Percentiles rank a stretch among this genome's conserved stretches.
These are phyloP conservation scores for Cadophora sp. DNA, from an alignment of 2,329 filamentous ascomycete species.

Conservation along the genomic window DNA sequence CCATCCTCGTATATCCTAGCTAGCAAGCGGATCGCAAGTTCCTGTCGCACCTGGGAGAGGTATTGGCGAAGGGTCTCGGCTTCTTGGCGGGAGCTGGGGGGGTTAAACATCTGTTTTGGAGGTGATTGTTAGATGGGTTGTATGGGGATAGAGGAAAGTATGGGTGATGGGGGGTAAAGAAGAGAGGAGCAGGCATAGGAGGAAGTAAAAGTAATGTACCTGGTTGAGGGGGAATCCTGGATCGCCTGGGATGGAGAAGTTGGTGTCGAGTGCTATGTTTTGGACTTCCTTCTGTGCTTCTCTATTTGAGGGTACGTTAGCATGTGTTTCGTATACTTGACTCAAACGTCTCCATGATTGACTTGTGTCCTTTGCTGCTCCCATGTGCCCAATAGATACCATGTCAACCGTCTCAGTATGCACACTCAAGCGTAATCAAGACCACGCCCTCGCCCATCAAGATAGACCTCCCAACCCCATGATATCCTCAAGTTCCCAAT, in stretches of 20 bases:
- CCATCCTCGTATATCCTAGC: slow-evolving; percentile 87
- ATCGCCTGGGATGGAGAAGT: slow-evolving; percentile 95
- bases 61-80: slow-evolving; percentile 90
- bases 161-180: background rate
- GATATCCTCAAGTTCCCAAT: too few species aligned
- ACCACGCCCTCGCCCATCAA: too few species aligned
- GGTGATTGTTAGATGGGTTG: background rate
- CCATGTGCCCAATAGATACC: background rate
- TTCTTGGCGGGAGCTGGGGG: slow-evolving; percentile 84
- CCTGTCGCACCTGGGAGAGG: slow-evolving; percentile 90
- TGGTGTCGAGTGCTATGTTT: slow-evolving; percentile 88
- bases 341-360: background rate
- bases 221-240: slow-evolving; percentile 94
- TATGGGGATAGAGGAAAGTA: background rate
- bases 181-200: background rate
- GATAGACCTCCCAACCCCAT: too few species aligned
- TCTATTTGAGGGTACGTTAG: slow-evolving; percentile 37
- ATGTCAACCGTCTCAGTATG: background rate
- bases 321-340: background rate
- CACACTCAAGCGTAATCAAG: background rate
- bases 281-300: slow-evolving; percentile 76
- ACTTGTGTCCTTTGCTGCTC: background rate
- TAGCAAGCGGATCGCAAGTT: slow-evolving; percentile 82
- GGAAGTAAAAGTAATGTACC: slow-evolving; percentile 50
- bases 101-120: slow-evolving; percentile 79